Percentiles rank a stretch among this genome's conserved stretches.
Evolutionary conservation across 352 stramenopile genomes (phyloP).

Genomic region (Phytophthora syringae): DNA sequence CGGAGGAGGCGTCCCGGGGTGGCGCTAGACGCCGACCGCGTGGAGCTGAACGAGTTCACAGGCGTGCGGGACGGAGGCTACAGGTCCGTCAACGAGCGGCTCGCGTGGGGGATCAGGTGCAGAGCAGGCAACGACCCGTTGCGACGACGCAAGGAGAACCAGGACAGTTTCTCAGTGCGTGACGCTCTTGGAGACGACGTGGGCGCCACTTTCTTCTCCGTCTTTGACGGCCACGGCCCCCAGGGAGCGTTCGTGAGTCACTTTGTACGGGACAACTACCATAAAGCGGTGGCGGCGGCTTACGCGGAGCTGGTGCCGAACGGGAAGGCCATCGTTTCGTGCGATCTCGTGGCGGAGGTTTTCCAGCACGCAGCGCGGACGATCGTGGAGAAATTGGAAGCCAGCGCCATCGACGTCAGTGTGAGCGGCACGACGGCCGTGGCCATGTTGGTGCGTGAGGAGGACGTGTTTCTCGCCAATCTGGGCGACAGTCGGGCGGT

Average conservation of each 20-base stretch:
- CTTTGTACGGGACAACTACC: slow-evolving; percentile 74
- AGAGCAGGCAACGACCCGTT: slow-evolving; percentile 77
- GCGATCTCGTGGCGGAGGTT: slow-evolving; percentile 52
- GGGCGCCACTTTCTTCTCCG: slow-evolving; percentile 65
- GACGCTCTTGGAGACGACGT: slow-evolving; percentile 56
- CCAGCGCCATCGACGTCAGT: slow-evolving; percentile 69
- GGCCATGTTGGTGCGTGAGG: slow-evolving; percentile 60
- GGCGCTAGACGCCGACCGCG: slow-evolving; percentile 59
- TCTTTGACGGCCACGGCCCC: slow-evolving; percentile 81
- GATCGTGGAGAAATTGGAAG: slow-evolving; percentile 50
- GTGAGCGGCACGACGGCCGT: slow-evolving; percentile 83
- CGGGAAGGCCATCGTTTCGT: slow-evolving; percentile 35
- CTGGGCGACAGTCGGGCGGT: slow-evolving; percentile 78
- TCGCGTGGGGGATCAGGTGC: slow-evolving; percentile 63
- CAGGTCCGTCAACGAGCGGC: slow-evolving; percentile 44
- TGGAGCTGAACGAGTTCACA: slow-evolving; percentile 73
- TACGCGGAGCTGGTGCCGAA: slow-evolving; percentile 40
- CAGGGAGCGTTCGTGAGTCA: slow-evolving; percentile 82
- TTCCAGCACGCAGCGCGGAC: slow-evolving; percentile 55
- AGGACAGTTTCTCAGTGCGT: slow-evolving; percentile 75
- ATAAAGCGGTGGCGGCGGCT: slow-evolving; percentile 50
- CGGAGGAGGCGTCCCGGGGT: slow-evolving; percentile 75
- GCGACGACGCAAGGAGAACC: slow-evolving; percentile 85
- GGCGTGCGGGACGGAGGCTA: slow-evolving; percentile 56
- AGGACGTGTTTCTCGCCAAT: slow-evolving; percentile 76